Evolutionary conservation across 2,329 filamentous ascomycete genomes (phyloP).

Genomic region (Dothistroma pini): DNA sequence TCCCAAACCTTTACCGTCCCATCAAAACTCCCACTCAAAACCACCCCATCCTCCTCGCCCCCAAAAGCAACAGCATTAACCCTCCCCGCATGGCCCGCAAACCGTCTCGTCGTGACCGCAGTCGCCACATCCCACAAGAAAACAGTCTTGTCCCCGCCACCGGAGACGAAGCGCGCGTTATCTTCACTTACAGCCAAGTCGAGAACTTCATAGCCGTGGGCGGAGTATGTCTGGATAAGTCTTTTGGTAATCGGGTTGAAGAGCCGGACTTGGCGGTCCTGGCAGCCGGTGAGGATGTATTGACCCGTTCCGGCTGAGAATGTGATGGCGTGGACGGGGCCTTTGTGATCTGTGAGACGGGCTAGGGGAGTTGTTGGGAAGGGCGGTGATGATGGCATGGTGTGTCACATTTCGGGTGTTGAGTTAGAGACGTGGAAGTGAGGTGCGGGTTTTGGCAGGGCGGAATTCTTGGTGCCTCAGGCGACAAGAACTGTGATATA

Average conservation of each 20-base stretch:
- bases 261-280: slow-evolving; percentile 79
- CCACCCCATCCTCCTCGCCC: slow-evolving; percentile 63
- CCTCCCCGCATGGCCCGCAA: slow-evolving; percentile 61
- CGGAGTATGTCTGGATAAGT: slow-evolving; percentile 82
- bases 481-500: neutral
- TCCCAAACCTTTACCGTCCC: slow-evolving; percentile 76
- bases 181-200: slow-evolving; percentile 68
- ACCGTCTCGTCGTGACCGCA: slow-evolving; percentile 72
- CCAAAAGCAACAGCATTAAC: slow-evolving; percentile 78
- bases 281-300: slow-evolving; percentile 73
- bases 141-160: slow-evolving; percentile 83
- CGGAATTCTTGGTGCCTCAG: neutral
- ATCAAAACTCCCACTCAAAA: slow-evolving; percentile 72
- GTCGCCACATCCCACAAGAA: slow-evolving; percentile 93
- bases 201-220: slow-evolving; percentile 89
- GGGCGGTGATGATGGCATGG: slow-evolving; percentile 9
- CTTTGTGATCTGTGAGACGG: slow-evolving; percentile 31
- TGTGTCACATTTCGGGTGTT: slow-evolving; percentile 5
- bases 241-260: slow-evolving; percentile 63
- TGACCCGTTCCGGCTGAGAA: slow-evolving; percentile 49
- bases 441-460: neutral
- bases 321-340: slow-evolving; percentile 47
- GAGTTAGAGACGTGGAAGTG: neutral
- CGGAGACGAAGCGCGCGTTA: slow-evolving; percentile 83
- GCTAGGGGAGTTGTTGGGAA: slow-evolving; percentile 28